Evolutionary conservation across 2,329 filamentous ascomycete genomes (phyloP), one percentile per base, ranked within the genome.

Genomic region (Cryphonectria nitschkei): DNA sequence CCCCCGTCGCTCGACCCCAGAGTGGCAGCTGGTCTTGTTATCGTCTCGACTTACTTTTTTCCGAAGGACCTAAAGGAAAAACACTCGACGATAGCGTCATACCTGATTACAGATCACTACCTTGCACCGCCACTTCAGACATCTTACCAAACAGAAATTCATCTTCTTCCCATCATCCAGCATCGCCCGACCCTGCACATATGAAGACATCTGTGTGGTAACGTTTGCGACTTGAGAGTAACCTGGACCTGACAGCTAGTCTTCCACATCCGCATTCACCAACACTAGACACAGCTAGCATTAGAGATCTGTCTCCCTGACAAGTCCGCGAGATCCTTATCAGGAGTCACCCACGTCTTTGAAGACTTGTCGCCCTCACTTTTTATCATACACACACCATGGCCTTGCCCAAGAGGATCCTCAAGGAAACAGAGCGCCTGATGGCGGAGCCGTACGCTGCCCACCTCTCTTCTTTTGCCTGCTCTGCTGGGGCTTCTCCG

Each of bases 361-460:
- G 9, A 13, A 26, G 14, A 26, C 1, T 6, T n/a, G 9, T n/a
- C 29, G 19, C n/a, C 34, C 34, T 9, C 65, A 14, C 19, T 14
- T 19, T 13, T 37, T 1, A 4, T 37, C 37, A 37, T 61, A 14
- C 32, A 41, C 39, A 67, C 60, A 66, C 6, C 72, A 90, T 89
- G 93, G 90, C 94, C 74, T 86, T 99, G 75, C 95, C 96, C 43
- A 99, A 99, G 87, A 89, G 96, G 80, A 99, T 99, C 79, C 89
- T 98, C 79, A 99, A 99, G 84, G 97, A 99, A 88, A 99, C 96
- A 29, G 95, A 99, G 84, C 91, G 96, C 79, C 88, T 99, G 76
- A 95, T 97, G 89, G 93, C 93, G 74, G 96, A 99, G 83, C 96
- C 96, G 94, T 97, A 88, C 82, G 93, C 58, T 58, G 26, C 66